These are phyloP conservation scores for Litsea cubeba DNA, from an alignment of 164 flowering plant genomes.

Conservation along the genomic window DNA sequence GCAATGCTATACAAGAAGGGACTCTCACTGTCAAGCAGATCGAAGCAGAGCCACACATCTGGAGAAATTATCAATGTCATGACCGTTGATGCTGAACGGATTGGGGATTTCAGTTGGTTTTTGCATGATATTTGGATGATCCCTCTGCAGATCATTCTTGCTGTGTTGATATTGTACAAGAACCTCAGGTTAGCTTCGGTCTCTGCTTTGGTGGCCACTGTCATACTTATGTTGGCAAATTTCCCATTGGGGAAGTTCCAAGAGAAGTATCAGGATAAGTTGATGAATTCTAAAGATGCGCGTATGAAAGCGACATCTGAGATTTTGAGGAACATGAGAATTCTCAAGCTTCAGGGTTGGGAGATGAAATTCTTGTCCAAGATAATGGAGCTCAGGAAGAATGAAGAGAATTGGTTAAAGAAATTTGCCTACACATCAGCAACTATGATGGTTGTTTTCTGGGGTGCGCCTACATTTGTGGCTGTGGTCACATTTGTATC, in stretches of 20 bases:
- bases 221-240: slow-evolving; percentile 51
- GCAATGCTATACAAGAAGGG: slow-evolving; percentile 52
- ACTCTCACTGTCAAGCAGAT: slow-evolving; percentile 52
- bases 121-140: slow-evolving; percentile 73
- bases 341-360: slow-evolving; percentile 82
- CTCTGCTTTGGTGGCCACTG: slow-evolving; percentile 48
- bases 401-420: slow-evolving; percentile 54
- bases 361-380: slow-evolving; percentile 67
- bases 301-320: slow-evolving; percentile 76
- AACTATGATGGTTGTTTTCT: slow-evolving; percentile 39
- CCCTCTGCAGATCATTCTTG: slow-evolving; percentile 45
- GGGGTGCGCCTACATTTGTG: slow-evolving; percentile 66
- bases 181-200: slow-evolving; percentile 59
- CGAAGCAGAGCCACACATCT: slow-evolving; percentile 52
- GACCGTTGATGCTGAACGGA: slow-evolving; percentile 70
- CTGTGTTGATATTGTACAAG: slow-evolving; percentile 53
- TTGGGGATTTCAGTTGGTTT: slow-evolving; percentile 54
- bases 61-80: slow-evolving; percentile 72
- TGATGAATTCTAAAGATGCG: slow-evolving; percentile 66
- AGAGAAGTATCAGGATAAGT: slow-evolving; percentile 42
- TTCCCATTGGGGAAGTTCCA: slow-evolving; percentile 45
- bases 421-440: slow-evolving; percentile 45
- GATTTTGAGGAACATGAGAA: slow-evolving; percentile 69
- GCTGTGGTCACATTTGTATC: no score
- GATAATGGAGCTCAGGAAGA: slow-evolving; percentile 41